Evolutionary conservation across 176 grass and related monocot genomes (phyloP), one percentile per base, ranked within the genome.

Genomic region (Tillandsia fasciculata): DNA sequence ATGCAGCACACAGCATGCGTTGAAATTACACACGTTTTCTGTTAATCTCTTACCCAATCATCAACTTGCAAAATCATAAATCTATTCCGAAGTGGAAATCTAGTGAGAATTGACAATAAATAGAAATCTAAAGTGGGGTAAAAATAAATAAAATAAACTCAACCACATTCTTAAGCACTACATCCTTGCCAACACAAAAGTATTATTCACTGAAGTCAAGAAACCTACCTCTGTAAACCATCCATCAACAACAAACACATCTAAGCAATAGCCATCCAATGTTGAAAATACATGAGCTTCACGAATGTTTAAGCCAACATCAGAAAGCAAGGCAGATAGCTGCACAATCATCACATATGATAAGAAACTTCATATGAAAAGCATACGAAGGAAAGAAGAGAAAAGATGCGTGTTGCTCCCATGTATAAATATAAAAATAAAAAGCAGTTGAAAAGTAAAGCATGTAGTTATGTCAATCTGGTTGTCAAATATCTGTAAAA

Each of bases 251-350:
- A 92, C 89, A 85, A 97, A 97, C 8, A 90, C 79, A 52, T 93
- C 94, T 82, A 97, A 82, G 67, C 86, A 97, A 87, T 84, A 90
- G 14, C 94, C 94, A 85, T 97, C 94, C 5, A 63, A 74, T 54
- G 94, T 93, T 72, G 94, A 97, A 81, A 97, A 97, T n/a, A 93
- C 94, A 87, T 97, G 94, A 79, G 87, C 94, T 87, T 97, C 94
- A 67, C 89, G 84, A 64, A 97, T 97, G 53, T 97, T 90, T 77
- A 97, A 66, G 29, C 79, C 90, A 81, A 97, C 24, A 59, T 88
- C 87, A 49, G 86, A 90, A 12, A 97, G 77, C 77, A 92, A 76
- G 14, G 94, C 56, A 48, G 89, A 90, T 64, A 97, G 63, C 94
- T 97, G 75, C 52, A 75, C 77, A 86, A 82, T 13, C 56, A 61